Percentiles rank a stretch among this genome's conserved stretches.
Evolutionary conservation across 305 asterid genomes (phyloP).

Genomic region (Fraxinus dipetala): DNA sequence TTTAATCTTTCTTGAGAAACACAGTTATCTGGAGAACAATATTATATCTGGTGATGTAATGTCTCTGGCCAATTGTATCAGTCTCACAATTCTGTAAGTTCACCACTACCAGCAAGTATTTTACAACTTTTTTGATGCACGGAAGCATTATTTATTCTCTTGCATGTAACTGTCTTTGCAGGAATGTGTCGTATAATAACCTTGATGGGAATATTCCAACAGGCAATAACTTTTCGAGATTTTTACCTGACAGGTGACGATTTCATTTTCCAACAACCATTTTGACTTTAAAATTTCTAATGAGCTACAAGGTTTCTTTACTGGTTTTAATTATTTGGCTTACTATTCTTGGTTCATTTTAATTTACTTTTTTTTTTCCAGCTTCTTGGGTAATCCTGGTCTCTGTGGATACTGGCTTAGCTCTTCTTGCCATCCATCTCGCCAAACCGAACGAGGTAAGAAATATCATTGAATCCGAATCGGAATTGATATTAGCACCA

Average conservation of each 20-base stretch:
- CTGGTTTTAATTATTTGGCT: background rate
- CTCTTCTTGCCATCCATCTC: slow-evolving; percentile 64
- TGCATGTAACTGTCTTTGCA: slow-evolving; percentile 27
- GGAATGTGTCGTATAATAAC: slow-evolving; percentile 82
- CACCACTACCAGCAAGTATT: background rate
- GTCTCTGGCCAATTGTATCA: slow-evolving; percentile 63
- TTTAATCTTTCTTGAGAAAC: background rate
- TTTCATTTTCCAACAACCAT: background rate
- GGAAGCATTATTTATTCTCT: background rate
- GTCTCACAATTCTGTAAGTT: slow-evolving; percentile 77
- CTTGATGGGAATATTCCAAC: slow-evolving; percentile 81
- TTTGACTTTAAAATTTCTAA: background rate
- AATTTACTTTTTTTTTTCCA: slow-evolving; percentile 18
- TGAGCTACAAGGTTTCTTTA: background rate
- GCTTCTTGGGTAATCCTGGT: slow-evolving; percentile 80
- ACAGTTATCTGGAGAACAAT: slow-evolving; percentile 75
- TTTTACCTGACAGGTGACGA: slow-evolving; percentile 70
- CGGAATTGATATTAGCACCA: background rate
- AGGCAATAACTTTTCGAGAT: slow-evolving; percentile 84
- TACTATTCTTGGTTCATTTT: background rate
- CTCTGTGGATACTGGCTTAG: slow-evolving; percentile 83
- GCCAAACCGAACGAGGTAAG: slow-evolving; percentile 61
- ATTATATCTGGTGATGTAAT: slow-evolving; percentile 76
- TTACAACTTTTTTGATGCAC: background rate
- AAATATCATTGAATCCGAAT: background rate